phyloP scores from a whole-genome alignment of 345 rosid genomes.

The Erysimum cheiranthoides region DNA sequence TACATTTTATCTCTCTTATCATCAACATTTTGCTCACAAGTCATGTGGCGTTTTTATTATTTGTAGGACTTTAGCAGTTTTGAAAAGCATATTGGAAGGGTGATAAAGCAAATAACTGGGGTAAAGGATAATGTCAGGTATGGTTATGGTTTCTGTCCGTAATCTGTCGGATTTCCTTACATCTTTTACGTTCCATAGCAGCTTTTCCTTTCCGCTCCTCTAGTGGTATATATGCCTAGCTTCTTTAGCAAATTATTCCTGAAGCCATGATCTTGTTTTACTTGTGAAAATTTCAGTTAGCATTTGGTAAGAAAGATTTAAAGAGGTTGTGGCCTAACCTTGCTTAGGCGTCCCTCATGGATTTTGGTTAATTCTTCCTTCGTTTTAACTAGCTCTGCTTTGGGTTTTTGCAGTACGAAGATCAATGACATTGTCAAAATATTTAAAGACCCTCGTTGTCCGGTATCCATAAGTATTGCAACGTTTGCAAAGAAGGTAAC shows the following conservation, averaged over 20 bases:
- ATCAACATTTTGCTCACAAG: conserved; percentile 33
- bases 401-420: conserved; percentile 64
- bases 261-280: conserved; percentile 13
- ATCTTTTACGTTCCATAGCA: not conserved
- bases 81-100: conserved; percentile 66
- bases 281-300: conserved; percentile 9
- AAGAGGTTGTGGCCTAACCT: conserved; percentile 7
- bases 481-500: conserved; percentile 85
- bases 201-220: conserved; percentile 7
- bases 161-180: conserved; percentile 24
- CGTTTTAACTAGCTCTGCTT: not conserved
- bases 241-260: conserved; percentile 3
- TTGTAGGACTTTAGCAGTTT: conserved; percentile 68
- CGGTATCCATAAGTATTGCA: conserved; percentile 74
- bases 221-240: conserved; percentile 14
- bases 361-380: conserved; percentile 13
- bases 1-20: not conserved
- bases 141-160: conserved; percentile 30
- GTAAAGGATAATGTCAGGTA: conserved; percentile 78
- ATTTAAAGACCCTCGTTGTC: conserved; percentile 70
- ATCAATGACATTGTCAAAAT: conserved; percentile 72
- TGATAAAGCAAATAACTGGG: conserved; percentile 70
- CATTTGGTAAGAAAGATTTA: conserved; percentile 5
- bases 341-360: conserved; percentile 1
- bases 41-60: conserved; percentile 22